phyloP scores from a whole-genome alignment of 345 rosid genomes.

The Ailanthus altissimus region DNA sequence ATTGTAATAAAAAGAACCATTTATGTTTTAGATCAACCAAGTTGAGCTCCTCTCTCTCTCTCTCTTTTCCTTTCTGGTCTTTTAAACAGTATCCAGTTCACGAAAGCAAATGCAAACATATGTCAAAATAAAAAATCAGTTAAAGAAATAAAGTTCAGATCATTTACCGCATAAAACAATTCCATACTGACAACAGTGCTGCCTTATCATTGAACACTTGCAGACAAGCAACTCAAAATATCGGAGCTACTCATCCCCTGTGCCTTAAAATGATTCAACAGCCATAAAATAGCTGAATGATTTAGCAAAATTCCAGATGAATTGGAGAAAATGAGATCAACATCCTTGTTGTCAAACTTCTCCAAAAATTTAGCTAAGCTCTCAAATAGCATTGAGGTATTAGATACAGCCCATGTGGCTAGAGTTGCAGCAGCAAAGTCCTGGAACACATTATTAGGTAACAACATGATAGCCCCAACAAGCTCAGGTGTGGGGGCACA shows the following conservation, averaged over 20 bases:
- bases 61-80: not conserved
- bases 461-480: constrained; percentile 44
- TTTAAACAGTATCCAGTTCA: not conserved
- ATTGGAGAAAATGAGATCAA: constrained; percentile 12
- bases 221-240: constrained; percentile 27
- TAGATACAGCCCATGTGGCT: constrained; percentile 45
- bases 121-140: not conserved
- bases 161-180: not conserved
- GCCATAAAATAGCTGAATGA: constrained; percentile 43
- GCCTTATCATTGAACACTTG: not conserved
- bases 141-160: not conserved
- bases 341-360: constrained; percentile 30
- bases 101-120: not conserved
- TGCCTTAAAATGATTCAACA: constrained; percentile 37
- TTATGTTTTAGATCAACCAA: no score
- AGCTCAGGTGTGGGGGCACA: constrained; percentile 49
- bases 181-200: not conserved
- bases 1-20: not conserved
- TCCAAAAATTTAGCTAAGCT: constrained; percentile 46
- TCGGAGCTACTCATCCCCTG: constrained; percentile 32
- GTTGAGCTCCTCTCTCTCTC: not conserved
- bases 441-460: constrained; percentile 42
- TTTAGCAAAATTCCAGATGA: constrained; percentile 36
- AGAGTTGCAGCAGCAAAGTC: constrained; percentile 48
- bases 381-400: constrained; percentile 41